A percentile compares a stretch with the other conserved stretches of the same genome.
These are phyloP conservation scores for Cordyceps farinosa DNA, from an alignment of 2,329 filamentous ascomycete genomes.

Conservation along the genomic window DNA sequence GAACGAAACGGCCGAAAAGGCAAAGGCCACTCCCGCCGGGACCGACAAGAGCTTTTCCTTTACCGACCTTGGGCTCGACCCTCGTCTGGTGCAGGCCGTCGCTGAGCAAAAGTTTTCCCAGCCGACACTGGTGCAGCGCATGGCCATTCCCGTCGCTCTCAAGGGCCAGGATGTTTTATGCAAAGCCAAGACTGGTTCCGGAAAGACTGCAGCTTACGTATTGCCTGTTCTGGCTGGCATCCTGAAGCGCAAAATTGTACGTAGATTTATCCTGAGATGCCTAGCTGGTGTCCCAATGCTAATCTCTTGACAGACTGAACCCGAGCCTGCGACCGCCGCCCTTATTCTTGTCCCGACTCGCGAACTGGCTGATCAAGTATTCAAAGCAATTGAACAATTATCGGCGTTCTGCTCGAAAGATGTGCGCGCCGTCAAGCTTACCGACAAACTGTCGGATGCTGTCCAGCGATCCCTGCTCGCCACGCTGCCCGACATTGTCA, in stretches of 20 bases:
- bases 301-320: slow-evolving; percentile 40
- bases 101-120: slow-evolving; percentile 78
- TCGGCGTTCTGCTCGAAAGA: slow-evolving; percentile 82
- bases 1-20: neutral
- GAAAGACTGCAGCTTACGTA: slow-evolving; percentile 95
- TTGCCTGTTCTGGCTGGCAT: slow-evolving; percentile 84
- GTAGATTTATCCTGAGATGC: slow-evolving; percentile 17
- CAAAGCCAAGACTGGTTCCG: slow-evolving; percentile 90
- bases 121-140: slow-evolving; percentile 84
- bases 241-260: slow-evolving; percentile 69
- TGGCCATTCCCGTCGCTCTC: slow-evolving; percentile 82
- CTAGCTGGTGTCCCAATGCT: neutral
- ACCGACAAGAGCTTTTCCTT: slow-evolving; percentile 55
- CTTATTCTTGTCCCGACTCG: slow-evolving; percentile 91
- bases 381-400: slow-evolving; percentile 72
- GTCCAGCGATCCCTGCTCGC: slow-evolving; percentile 85
- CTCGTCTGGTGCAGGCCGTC: slow-evolving; percentile 80
- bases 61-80: slow-evolving; percentile 73
- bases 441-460: slow-evolving; percentile 82
- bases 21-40: neutral
- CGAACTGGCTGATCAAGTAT: slow-evolving; percentile 89
- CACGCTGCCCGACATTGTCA: slow-evolving; percentile 81
- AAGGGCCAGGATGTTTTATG: slow-evolving; percentile 87
- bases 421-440: slow-evolving; percentile 78
- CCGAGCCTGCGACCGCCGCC: slow-evolving; percentile 59